A percentile compares a stretch with the other conserved stretches of the same genome.
phyloP scores from a whole-genome alignment of 108 stramenopile genomes.

The Chaetoceros tenuissimus region DNA sequence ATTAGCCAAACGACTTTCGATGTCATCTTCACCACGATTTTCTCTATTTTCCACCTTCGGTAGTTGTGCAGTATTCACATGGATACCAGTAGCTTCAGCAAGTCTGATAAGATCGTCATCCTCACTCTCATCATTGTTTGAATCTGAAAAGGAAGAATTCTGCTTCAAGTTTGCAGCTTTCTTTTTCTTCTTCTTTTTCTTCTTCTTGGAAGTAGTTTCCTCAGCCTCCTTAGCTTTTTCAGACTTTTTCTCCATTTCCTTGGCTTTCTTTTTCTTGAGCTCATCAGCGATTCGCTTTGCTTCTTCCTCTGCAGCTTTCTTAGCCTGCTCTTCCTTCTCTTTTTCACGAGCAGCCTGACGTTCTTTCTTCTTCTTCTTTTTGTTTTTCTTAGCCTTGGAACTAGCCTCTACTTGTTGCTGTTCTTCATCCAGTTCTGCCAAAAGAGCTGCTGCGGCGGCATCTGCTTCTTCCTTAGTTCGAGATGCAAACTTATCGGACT shows the following conservation, averaged over 20 bases:
- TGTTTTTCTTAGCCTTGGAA: conserved; percentile 64
- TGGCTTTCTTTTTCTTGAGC: neutral
- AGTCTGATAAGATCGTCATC: neutral
- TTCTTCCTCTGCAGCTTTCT: conserved; percentile 4
- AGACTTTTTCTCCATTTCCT: neutral
- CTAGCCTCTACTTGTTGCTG: conserved; percentile 35
- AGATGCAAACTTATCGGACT: conserved; percentile 7
- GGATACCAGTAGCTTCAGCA: neutral
- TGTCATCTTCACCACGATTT: conserved; percentile 13
- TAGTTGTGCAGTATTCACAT: neutral
- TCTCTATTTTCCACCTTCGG: neutral
- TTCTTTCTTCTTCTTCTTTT: conserved; percentile 71
- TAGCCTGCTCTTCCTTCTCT: conserved; percentile 14
- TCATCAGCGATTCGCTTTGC: conserved; percentile 4
- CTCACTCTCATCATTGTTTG: neutral
- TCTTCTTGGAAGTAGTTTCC: neutral
- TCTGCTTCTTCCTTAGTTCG: conserved; percentile 70
- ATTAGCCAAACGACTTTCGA: conserved; percentile 35
- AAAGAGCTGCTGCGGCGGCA: conserved; percentile 75
- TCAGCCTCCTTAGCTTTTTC: neutral
- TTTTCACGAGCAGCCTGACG: conserved; percentile 14
- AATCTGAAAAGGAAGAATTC: neutral
- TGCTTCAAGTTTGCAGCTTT: conserved; percentile 2
- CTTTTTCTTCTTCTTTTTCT: conserved; percentile 12
- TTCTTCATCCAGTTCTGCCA: conserved; percentile 86